Conservation (phyloP, 2,329 filamentous ascomycete genomes). For the Venturia nashicola region DNA sequence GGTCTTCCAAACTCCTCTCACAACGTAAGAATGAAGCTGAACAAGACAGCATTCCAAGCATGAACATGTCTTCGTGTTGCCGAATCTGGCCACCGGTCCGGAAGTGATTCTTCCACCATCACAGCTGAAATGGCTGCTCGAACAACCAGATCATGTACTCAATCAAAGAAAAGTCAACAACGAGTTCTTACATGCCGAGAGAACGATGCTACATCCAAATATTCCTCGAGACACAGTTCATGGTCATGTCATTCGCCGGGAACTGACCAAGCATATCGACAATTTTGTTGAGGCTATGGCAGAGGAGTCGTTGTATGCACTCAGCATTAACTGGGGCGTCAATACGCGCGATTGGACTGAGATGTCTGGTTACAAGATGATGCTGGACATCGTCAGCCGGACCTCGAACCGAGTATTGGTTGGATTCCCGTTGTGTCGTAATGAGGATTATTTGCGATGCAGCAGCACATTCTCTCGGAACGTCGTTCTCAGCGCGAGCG, state of each 20-base stretch:
- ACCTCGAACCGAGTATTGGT: constrained; percentile 11
- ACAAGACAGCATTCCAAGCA: constrained; percentile 5
- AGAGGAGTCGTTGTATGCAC: constrained; percentile 23
- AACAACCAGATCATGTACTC: constrained; percentile 29
- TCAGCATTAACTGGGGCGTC: constrained; percentile 24
- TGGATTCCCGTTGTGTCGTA: constrained; percentile 7
- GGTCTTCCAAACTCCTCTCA: background rate
- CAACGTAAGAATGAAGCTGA: background rate
- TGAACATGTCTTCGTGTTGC: constrained; percentile 6
- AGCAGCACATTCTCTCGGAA: constrained; percentile 7
- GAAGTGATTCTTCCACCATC: constrained; percentile 24
- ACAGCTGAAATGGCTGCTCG: constrained; percentile 28
- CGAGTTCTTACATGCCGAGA: constrained; percentile 25
- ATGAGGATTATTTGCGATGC: constrained; percentile 5
- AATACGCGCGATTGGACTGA: constrained; percentile 19
- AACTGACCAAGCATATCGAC: constrained; percentile 27
- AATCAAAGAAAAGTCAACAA: constrained; percentile 26
- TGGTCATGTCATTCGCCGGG: constrained; percentile 28
- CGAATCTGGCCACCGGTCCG: constrained; percentile 11
- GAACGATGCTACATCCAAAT: constrained; percentile 23
- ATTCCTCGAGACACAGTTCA: constrained; percentile 29
- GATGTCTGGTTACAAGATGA: constrained; percentile 7
- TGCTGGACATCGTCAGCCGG: constrained; percentile 8
- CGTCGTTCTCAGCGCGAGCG: constrained; percentile 8
- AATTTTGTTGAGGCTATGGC: constrained; percentile 23